phyloP scores from a whole-genome alignment of 768 basidiomycete genomes.

The Agaricus subrufescens region DNA sequence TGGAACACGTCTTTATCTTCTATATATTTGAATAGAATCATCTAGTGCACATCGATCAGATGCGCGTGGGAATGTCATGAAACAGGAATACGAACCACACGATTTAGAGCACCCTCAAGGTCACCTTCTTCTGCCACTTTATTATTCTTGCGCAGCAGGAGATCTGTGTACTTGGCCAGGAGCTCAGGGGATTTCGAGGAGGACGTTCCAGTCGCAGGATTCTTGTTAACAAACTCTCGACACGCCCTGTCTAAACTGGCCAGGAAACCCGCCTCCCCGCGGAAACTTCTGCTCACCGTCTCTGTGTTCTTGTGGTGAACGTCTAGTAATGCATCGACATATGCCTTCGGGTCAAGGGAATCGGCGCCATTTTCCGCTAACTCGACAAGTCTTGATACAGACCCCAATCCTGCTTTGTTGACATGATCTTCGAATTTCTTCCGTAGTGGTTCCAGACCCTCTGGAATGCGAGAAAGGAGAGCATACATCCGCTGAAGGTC shows the following conservation, averaged over 20 bases:
- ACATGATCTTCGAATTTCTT: constrained; percentile 95
- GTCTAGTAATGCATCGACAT: constrained; percentile 88
- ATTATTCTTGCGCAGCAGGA: constrained; percentile 88
- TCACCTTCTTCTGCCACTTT: constrained; percentile 92
- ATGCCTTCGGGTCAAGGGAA: constrained; percentile 84
- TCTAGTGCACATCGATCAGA: constrained; percentile 45
- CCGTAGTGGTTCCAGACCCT: constrained; percentile 86
- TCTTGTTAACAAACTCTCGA: constrained; percentile 91
- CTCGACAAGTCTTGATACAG: constrained; percentile 71
- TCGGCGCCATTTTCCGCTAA: constrained; percentile 52
- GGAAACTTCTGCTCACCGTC: constrained; percentile 83
- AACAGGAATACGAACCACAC: constrained; percentile 61
- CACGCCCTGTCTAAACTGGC: constrained; percentile 94
- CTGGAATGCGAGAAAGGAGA: constrained; percentile 83
- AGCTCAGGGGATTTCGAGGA: constrained; percentile 89
- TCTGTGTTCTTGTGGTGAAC: constrained; percentile 91
- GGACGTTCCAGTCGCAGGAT: constrained; percentile 83
- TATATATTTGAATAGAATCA: constrained; percentile 97
- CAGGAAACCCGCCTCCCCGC: constrained; percentile 90
- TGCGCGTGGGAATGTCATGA: constrained; percentile 16
- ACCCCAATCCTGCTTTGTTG: constrained; percentile 80
- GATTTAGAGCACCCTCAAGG: constrained; percentile 83
- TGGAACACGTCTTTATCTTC: constrained; percentile 99
- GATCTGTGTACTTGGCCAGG: constrained; percentile 88
- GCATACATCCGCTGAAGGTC: constrained; percentile 95